Evolutionary conservation across 2,329 filamentous ascomycete species (phyloP), one percentile per base, ranked within the genome.

Genomic region (Hypocrella siamensis): DNA sequence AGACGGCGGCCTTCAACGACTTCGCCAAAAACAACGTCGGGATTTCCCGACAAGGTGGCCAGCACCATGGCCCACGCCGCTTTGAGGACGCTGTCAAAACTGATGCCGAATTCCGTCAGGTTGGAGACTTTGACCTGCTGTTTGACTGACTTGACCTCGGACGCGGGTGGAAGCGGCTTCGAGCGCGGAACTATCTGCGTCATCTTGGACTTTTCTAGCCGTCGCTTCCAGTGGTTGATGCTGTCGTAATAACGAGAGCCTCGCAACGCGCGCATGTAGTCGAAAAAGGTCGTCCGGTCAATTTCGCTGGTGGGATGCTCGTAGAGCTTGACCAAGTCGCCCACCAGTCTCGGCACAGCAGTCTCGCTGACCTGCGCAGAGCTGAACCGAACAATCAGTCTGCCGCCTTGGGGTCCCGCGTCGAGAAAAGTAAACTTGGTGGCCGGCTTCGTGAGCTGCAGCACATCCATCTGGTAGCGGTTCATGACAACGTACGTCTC

Each of bases 11-110:
- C 62, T 9, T 63, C 60, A 11, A 70, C 52, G 3, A 64, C 47
- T 41, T 71, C 63, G 6, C 69, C 70, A 34, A 74, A 74, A 4
- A 72, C 56, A 6, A 75, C 58, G 26, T 75, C 70, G 5, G 57
- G 49, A 0, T 46, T 52, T 0, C 55, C 60, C 0, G 65, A 61
- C 8, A 71, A 47, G 17, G 57, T 63, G 0, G 65, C 62, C 6
- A 75, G 56, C 0, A 66, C 59, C 36, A 67, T 59, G 1, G 67
- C 62, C 68, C 70, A 75, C 0, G 68, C 68, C 0, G 66, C 61
- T 44, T 70, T 71, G 21, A 74, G 52, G 3, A 74, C 57, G 0
- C 64, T 61, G 35, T 67, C 63, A 24, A 66, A 64, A 0, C 56
- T 53, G 35, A 69, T 56, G 7, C 57, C 60, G 4, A 65, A 48